Evolutionary conservation across 495 filamentous ascomycete genomes (phyloP).

Genomic region (Recurvomyces mirabilis): DNA sequence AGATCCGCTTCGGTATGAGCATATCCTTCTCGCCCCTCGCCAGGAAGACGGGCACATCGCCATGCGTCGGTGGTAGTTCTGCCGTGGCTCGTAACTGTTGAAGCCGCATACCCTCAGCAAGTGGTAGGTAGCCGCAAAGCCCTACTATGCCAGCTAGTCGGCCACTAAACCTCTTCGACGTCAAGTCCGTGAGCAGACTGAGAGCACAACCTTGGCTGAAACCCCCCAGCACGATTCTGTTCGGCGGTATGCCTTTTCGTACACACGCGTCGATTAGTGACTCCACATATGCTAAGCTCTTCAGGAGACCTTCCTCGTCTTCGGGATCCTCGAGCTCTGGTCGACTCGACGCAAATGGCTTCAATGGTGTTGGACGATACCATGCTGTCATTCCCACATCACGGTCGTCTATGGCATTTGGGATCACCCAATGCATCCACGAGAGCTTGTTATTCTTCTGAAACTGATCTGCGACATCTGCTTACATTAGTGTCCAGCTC

Average conservation of each 20-base stretch:
- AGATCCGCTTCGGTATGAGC: constrained; percentile 27
- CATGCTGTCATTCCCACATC: constrained; percentile 33
- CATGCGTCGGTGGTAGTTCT: constrained; percentile 21
- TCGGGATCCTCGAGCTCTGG: constrained; percentile 28
- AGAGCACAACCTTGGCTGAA: constrained; percentile 37
- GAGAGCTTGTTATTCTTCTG: constrained; percentile 33
- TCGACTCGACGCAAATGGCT: constrained; percentile 26
- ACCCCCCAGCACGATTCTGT: constrained; percentile 34
- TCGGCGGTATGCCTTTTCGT: constrained; percentile 26
- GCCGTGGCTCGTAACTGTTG: constrained; percentile 20
- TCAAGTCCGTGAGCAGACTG: constrained; percentile 29
- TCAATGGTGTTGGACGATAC: constrained; percentile 31
- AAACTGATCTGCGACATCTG: constrained; percentile 33
- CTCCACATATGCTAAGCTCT: constrained; percentile 31
- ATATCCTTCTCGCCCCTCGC: constrained; percentile 26
- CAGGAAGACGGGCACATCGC: constrained; percentile 26
- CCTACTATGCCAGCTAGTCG: constrained; percentile 31
- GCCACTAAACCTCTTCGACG: constrained; percentile 25
- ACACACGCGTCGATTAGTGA: constrained; percentile 31
- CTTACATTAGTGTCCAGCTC: neutral
- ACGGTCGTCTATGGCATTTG: constrained; percentile 33
- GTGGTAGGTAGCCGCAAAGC: constrained; percentile 34
- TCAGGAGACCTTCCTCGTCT: constrained; percentile 29
- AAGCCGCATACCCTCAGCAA: constrained; percentile 18
- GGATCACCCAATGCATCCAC: constrained; percentile 34